Evolutionary conservation across 371 early-diverging fungal genomes (phyloP), one percentile per base, ranked within the genome.

Genomic region (Apophysomyces ossiformis): DNA sequence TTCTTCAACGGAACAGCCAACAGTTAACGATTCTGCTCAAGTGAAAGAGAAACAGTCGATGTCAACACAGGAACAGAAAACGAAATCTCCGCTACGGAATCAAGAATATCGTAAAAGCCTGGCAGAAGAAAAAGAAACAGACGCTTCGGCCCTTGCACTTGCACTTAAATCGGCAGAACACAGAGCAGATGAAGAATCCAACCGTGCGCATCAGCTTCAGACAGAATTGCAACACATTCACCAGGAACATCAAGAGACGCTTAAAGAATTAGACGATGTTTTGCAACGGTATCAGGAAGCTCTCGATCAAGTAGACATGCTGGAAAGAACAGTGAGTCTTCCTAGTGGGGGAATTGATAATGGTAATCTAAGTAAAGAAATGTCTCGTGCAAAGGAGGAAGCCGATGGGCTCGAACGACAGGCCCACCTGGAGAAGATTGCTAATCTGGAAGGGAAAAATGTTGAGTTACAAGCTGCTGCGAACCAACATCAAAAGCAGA

Each of bases 241-340:
- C 12, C 66, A 70, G 11, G 77, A 79, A 16, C 70, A 81, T 50
- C 70, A 71, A 37, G 75, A 72, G 18, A 70, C 77, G 1, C 36
- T 70, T 6, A 75, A 81, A 45, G 81, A 78, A 61, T 62, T 75
- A 7, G 79, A 81, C 26, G 74, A 78, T 44, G 73, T 77, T 4
- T 47, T 81, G 38, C 41, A 66, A 44, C 69, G 78, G 39, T 78
- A 82, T 36, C 76, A 81, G 66, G 78, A 78, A 47, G 68, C 68
- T 5, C 57, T 70, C 12, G 81, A 81, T 32, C 68, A 67, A 54
- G 47, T 70, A 4, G 76, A 75, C 7, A 12, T 50, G 1, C 37
- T 69, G 39, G 58, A 71, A 37, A 58, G 56, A 11, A 58, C 32
- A 37, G 39, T 54, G 21, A 47, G 46, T 45, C 16, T 45, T 13